Percentiles rank a stretch among this genome's conserved stretches.
Conservation (phyloP, 2,329 filamentous ascomycete genomes). For the Aspergillus glaucus region DNA sequence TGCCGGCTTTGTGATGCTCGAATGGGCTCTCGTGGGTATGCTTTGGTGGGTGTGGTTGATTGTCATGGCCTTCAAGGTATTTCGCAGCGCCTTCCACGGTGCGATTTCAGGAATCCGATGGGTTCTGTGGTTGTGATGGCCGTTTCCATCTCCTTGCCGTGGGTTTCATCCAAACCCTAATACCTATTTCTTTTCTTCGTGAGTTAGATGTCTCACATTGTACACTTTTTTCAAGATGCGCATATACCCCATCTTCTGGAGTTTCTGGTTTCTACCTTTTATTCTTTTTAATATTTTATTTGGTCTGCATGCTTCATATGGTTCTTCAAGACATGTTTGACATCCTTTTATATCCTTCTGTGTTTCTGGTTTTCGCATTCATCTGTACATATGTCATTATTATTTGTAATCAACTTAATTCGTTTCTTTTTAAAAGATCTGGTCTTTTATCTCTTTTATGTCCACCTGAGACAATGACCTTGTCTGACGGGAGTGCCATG, state of each 20-base stretch:
- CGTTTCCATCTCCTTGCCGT: background rate
- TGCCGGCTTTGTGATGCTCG: constrained; percentile 72
- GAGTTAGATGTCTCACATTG: background rate
- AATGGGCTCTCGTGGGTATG: constrained; percentile 80
- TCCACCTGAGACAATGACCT: background rate
- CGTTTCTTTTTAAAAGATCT: background rate
- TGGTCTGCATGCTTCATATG: background rate
- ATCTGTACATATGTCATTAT: background rate
- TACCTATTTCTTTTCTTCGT: background rate
- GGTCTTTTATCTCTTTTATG: background rate
- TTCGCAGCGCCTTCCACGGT: constrained; percentile 58
- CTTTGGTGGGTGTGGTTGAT: constrained; percentile 95
- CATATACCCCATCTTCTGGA: background rate
- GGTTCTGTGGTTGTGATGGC: constrained; percentile 68
- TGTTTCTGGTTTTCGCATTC: background rate
- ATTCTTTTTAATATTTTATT: background rate
- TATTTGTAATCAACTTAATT: background rate
- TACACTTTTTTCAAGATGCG: background rate
- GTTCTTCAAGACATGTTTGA: background rate
- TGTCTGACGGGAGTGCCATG: background rate
- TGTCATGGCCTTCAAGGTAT: constrained; percentile 66
- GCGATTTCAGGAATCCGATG: constrained; percentile 60
- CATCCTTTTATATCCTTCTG: background rate
- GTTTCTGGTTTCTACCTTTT: background rate
- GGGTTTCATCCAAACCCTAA: constrained; percentile 1